Conservation (phyloP, 176 grass and related monocot genomes). For the Tuctoria greenei region DNA sequence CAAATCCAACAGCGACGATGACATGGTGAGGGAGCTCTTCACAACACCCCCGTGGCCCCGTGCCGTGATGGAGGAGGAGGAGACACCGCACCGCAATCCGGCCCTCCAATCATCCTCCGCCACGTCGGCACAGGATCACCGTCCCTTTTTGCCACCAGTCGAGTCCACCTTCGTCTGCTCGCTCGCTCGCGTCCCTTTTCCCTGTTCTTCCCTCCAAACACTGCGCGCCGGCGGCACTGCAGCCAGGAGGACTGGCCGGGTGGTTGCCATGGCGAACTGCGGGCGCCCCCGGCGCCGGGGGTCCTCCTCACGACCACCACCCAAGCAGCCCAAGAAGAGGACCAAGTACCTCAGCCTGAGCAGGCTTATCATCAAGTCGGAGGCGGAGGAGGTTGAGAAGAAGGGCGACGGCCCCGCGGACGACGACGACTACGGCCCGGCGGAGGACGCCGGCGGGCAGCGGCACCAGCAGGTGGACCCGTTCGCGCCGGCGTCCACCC, state of each 20-base stretch:
- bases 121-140: conserved; percentile 34
- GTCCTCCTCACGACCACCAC: too few species aligned
- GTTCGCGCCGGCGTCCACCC: conserved; percentile 42
- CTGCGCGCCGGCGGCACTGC: not conserved
- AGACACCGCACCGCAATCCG: conserved; percentile 54
- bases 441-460: not conserved
- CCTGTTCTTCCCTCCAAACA: conserved; percentile 48
- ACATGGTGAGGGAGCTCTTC: too few species aligned
- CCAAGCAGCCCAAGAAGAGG: too few species aligned
- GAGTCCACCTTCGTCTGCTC: not conserved
- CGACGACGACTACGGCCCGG: not conserved
- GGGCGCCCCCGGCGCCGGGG: not conserved
- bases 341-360: conserved; percentile 80
- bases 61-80: conserved; percentile 4
- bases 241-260: too few species aligned
- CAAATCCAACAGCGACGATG: too few species aligned
- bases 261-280: conserved; percentile 38
- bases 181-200: not conserved
- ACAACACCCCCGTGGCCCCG: conserved; percentile 52
- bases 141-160: not conserved
- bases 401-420: too few species aligned
- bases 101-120: conserved; percentile 19
- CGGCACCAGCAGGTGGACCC: conserved; percentile 42
- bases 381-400: not conserved
- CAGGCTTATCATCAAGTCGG: conserved; percentile 31